Conservation (phyloP, 1,284 basidiomycete genomes). For the Sanguinoderma infundibulare region DNA sequence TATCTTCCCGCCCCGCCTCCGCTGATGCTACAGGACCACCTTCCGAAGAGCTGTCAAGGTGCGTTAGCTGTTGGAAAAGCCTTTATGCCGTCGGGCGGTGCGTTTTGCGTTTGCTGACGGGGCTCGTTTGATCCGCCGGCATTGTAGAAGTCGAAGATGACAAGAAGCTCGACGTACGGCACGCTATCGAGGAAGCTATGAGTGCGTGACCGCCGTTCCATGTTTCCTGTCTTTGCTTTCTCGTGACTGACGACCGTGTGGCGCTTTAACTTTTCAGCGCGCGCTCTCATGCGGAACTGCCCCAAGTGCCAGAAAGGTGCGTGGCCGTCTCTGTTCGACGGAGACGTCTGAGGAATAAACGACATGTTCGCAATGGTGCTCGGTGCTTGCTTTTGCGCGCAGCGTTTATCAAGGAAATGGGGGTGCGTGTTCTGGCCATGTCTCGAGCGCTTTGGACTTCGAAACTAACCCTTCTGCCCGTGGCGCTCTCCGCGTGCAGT, state of each 20-base stretch:
- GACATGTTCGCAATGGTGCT: not conserved
- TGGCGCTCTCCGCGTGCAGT: slow-evolving; percentile 43
- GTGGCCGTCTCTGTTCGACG: slow-evolving; percentile 20
- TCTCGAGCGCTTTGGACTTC: not conserved
- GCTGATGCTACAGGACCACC: slow-evolving; percentile 61
- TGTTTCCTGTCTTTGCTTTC: not conserved
- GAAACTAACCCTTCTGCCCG: not conserved
- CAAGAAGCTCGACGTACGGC: slow-evolving; percentile 70
- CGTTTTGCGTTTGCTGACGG: not conserved
- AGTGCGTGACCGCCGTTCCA: slow-evolving; percentile 48
- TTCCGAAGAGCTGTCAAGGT: slow-evolving; percentile 90
- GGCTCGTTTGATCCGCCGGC: not conserved
- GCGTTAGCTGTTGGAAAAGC: slow-evolving; percentile 6
- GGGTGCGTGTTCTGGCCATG: slow-evolving; percentile 49
- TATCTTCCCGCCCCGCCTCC: slow-evolving; percentile 1
- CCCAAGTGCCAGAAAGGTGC: slow-evolving; percentile 77
- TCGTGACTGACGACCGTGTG: not conserved
- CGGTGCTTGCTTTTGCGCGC: not conserved
- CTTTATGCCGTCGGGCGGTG: not conserved
- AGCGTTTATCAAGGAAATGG: slow-evolving; percentile 80
- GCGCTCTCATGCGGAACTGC: slow-evolving; percentile 84
- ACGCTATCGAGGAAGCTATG: slow-evolving; percentile 89
- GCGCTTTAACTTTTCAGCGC: slow-evolving; percentile 48
- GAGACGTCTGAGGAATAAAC: not conserved
- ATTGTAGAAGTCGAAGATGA: slow-evolving; percentile 71